A percentile compares a stretch with the other conserved stretches of the same genome.
These are phyloP conservation scores for Pluteus cervinus DNA, from an alignment of 768 basidiomycete species.

Conservation along the genomic window DNA sequence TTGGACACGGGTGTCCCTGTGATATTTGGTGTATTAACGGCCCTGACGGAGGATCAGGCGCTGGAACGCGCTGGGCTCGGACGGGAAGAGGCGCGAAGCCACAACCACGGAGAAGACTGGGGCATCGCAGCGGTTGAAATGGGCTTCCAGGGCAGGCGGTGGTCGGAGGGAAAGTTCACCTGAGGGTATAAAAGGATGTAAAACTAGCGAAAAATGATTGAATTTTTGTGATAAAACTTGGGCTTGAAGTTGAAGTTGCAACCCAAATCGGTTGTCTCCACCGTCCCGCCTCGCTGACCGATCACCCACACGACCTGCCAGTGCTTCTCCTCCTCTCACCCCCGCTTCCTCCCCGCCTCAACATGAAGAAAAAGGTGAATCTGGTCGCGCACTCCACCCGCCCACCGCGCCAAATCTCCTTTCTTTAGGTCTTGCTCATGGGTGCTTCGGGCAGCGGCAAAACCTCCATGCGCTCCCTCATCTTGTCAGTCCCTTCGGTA, in stretches of 20 bases:
- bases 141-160: slow-evolving; percentile 59
- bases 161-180: slow-evolving; percentile 66
- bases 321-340: slow-evolving; percentile 10
- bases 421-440: slow-evolving; percentile 86
- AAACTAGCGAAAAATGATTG: neutral
- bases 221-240: neutral
- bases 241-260: too few relatives aligned
- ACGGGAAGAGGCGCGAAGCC: slow-evolving; percentile 61
- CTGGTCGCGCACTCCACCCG: slow-evolving; percentile 9
- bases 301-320: too few relatives aligned
- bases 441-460: slow-evolving; percentile 92
- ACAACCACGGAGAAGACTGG: slow-evolving; percentile 99
- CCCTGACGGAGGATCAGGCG: slow-evolving; percentile 90
- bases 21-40: slow-evolving; percentile 94
- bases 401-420: slow-evolving; percentile 13
- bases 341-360: slow-evolving; percentile 12
- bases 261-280: too few relatives aligned
- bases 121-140: slow-evolving; percentile 95
- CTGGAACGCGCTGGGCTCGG: slow-evolving; percentile 90
- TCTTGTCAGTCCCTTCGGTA: slow-evolving; percentile 66
- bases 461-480: slow-evolving; percentile 98
- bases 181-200: slow-evolving; percentile 10
- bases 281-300: too few relatives aligned
- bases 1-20: slow-evolving; percentile 91
- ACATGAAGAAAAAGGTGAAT: slow-evolving; percentile 62